Conservation (phyloP, 2,329 filamentous ascomycete species). For the Sporothrix curviconia region DNA sequence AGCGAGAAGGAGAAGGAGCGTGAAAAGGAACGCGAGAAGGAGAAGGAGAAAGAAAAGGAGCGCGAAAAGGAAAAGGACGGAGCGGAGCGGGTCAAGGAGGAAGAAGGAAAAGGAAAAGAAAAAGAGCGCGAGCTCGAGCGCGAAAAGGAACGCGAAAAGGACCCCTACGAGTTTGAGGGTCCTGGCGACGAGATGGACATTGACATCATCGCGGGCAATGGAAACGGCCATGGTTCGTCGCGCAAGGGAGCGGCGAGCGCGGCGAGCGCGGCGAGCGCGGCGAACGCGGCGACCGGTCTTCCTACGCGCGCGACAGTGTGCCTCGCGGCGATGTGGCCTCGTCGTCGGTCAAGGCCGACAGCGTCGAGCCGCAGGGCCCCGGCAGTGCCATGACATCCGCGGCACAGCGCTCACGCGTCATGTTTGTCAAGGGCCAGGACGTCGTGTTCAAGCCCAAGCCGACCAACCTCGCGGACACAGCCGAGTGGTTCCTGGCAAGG, state of each 20-base stretch:
- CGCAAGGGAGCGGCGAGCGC: constrained; percentile 26
- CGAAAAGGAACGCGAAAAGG: constrained; percentile 19
- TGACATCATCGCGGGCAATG: constrained; percentile 31
- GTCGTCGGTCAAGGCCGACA: constrained; percentile 51
- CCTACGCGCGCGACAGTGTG: constrained; percentile 29
- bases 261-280: neutral
- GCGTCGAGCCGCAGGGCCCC: constrained; percentile 45
- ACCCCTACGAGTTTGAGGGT: constrained; percentile 37
- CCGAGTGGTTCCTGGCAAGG: constrained; percentile 69
- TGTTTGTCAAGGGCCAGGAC: constrained; percentile 56
- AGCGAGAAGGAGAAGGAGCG: constrained; percentile 28
- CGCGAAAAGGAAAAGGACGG: constrained; percentile 17
- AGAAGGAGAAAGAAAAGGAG: constrained; percentile 24
- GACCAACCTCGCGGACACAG: constrained; percentile 39
- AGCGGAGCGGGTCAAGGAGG: constrained; percentile 19
- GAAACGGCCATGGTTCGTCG: constrained; percentile 34
- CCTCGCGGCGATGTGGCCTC: constrained; percentile 39
- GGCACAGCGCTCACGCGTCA: constrained; percentile 43
- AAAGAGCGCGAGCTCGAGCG: constrained; percentile 27
- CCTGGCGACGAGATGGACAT: constrained; percentile 37
- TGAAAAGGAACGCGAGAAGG: constrained; percentile 19
- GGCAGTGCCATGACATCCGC: constrained; percentile 28
- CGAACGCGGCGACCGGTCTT: constrained; percentile 24
- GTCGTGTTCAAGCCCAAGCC: constrained; percentile 60
- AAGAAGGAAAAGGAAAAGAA: constrained; percentile 10